These are phyloP conservation scores for Podospora tetraspora DNA, from an alignment of 495 filamentous ascomycete genomes.

Conservation along the genomic window DNA sequence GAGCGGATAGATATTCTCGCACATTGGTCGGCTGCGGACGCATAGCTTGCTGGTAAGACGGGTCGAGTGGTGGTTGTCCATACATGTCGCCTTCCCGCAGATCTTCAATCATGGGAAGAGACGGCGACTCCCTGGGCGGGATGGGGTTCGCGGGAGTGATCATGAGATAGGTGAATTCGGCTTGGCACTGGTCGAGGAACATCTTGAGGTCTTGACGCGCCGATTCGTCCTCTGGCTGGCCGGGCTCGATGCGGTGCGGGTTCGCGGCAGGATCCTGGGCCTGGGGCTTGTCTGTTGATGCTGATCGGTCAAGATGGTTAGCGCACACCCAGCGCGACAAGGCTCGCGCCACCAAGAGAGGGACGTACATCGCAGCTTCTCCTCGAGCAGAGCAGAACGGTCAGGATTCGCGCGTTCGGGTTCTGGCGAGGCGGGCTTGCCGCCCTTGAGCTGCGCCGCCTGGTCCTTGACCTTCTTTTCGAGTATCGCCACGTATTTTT, in stretches of 20 bases:
- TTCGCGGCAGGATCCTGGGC: conserved; percentile 6
- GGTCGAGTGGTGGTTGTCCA: conserved; percentile 33
- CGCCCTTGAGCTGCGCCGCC: conserved; percentile 38
- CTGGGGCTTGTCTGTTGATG: conserved; percentile 21
- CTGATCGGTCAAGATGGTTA: conserved; percentile 8
- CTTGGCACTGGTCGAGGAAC: conserved; percentile 57
- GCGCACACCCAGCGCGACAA: neutral
- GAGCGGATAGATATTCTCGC: conserved; percentile 31
- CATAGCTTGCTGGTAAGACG: conserved; percentile 30
- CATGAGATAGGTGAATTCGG: conserved; percentile 62
- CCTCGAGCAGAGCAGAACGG: conserved; percentile 41
- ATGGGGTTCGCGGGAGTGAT: conserved; percentile 56
- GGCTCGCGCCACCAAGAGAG: neutral
- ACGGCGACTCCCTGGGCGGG: conserved; percentile 52
- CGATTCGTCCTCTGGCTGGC: conserved; percentile 45
- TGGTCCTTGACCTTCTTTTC: conserved; percentile 85
- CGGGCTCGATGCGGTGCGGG: conserved; percentile 21
- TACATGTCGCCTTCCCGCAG: conserved; percentile 44
- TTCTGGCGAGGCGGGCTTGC: conserved; percentile 20
- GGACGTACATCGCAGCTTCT: conserved; percentile 40
- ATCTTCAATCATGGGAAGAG: conserved; percentile 45
- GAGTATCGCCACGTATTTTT: conserved; percentile 84
- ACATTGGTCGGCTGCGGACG: conserved; percentile 41
- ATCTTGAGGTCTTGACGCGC: conserved; percentile 54
- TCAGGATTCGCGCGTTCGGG: conserved; percentile 38